A percentile compares a stretch with the other conserved stretches of the same genome.
Conservation (phyloP, 768 basidiomycete species). For the Lactifluus piperatus region DNA sequence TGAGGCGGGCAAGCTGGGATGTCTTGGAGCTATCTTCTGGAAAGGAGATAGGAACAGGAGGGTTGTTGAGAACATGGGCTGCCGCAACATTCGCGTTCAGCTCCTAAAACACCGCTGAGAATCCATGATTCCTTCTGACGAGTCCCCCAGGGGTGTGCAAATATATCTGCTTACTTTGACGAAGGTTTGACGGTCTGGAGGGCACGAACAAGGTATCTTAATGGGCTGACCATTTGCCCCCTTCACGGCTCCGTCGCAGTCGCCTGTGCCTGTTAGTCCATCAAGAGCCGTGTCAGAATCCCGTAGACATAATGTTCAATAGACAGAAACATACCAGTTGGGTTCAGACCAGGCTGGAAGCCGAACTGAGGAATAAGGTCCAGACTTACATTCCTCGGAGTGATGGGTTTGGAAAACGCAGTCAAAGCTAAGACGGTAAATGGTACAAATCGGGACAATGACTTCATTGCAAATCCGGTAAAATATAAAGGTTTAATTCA, state of each 20-base stretch:
- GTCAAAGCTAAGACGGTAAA: neutral
- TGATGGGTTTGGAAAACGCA: conserved; percentile 7
- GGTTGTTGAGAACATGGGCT: conserved; percentile 10
- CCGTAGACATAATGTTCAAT: neutral
- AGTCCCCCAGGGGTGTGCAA: neutral
- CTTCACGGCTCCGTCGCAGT: conserved; percentile 56
- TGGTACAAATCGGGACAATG: neutral
- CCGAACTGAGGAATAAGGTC: conserved; percentile 43
- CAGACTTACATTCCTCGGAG: conserved; percentile 6
- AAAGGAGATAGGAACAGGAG: conserved; percentile 29
- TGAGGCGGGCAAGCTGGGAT: conserved; percentile 38
- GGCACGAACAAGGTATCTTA: conserved; percentile 58
- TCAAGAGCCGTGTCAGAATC: neutral
- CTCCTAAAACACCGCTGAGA: conserved; percentile 11
- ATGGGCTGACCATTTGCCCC: conserved; percentile 48
- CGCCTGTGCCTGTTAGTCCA: conserved; percentile 43
- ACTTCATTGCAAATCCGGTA: conserved; percentile 6
- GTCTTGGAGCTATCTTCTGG: conserved; percentile 34
- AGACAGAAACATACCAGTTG: conserved; percentile 38
- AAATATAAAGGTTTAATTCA: neutral
- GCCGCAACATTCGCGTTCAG: conserved; percentile 15
- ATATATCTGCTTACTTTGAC: conserved; percentile 34
- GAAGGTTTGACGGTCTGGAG: conserved; percentile 46
- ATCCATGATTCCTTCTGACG: neutral
- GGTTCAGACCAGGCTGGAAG: conserved; percentile 46